Conservation (phyloP, 1,139 yeast species). For the Scheffersomyces illinoinensis region DNA sequence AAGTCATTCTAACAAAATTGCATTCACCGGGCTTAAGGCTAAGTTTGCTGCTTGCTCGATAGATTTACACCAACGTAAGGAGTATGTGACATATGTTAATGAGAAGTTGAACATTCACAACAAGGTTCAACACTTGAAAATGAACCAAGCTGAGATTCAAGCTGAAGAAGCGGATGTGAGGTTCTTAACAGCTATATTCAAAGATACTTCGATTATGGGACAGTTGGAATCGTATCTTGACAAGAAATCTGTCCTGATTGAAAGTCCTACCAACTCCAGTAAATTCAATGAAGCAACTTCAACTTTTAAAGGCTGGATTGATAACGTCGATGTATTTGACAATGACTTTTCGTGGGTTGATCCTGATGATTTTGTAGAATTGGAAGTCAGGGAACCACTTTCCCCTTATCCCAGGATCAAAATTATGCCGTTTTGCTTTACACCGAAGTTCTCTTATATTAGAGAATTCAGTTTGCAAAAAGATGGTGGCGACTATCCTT, state of each 20-base stretch:
- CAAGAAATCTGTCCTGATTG: not conserved
- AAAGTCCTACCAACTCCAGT: not conserved
- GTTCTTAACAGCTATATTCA: constrained; percentile 65
- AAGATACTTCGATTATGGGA: constrained; percentile 53
- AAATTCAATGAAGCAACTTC: not conserved
- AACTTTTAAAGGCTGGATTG: constrained; percentile 14
- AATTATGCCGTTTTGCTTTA: constrained; percentile 63
- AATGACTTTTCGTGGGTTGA: constrained; percentile 74
- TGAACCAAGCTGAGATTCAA: constrained; percentile 77
- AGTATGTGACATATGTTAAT: constrained; percentile 59
- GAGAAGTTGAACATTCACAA: constrained; percentile 58
- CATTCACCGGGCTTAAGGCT: constrained; percentile 80
- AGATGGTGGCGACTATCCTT: constrained; percentile 55
- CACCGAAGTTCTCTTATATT: constrained; percentile 78
- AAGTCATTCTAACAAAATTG: constrained; percentile 44
- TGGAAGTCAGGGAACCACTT: constrained; percentile 52
- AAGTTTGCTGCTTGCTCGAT: constrained; percentile 63
- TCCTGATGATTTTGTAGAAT: constrained; percentile 74
- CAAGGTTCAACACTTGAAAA: constrained; percentile 55
- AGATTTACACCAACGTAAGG: constrained; percentile 87
- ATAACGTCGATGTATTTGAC: constrained; percentile 37
- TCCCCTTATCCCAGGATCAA: constrained; percentile 57
- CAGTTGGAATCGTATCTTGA: constrained; percentile 48
- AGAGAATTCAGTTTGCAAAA: constrained; percentile 56
- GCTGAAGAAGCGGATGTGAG: constrained; percentile 72